Evolutionary conservation across 768 basidiomycete genomes (phyloP), one percentile per base, ranked within the genome.

Genomic region (Roridomyces roridus): DNA sequence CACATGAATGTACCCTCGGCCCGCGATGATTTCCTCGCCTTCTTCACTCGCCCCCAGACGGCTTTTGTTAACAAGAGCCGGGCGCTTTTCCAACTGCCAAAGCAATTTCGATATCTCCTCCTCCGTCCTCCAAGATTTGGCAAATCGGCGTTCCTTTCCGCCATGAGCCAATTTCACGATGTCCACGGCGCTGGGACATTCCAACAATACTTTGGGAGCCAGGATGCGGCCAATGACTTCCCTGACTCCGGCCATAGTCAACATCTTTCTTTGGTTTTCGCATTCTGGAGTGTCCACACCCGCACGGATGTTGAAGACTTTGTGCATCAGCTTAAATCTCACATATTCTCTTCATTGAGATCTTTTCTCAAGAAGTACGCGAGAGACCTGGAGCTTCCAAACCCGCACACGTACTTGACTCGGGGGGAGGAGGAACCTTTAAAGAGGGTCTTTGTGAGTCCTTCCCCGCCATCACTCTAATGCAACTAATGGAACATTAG

Each of bases 331-430:
- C 35, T 57, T 29, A 4, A 28, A n/a, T 14, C 14, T 36, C n/a
- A 41, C 11, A 24, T 58, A 15, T 35, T 14, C 6, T 26, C n/a
- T 5, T 7, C 18, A 2, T 31, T 58, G 50, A 8, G 6, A 5
- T 15, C 15, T 14, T 57, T 57, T 28, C 56, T 57, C 26, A 25
- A 31, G 24, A 28, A 51, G 24, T 57, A 57, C 35, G 43, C 49
- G 14, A 42, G 10, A 2, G 56, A 57, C 23, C 26, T 57, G 37
- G 9, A 10, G 29, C 56, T 57, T 18, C 36, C 49, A 4, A 1
- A 51, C 21, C 44, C 56, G 3, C 6, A 12, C 2, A 18, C 9
- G 4, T 51, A 28, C 15, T 18, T 49, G 15, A 9, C 6, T 3
- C 3, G 43, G 10, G n/a, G n/a, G 2, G 9, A n/a, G n/a, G 21